Base-by-base conservation (phyloP, 73 alveolate species). In the Urostyla sp. region DNA sequence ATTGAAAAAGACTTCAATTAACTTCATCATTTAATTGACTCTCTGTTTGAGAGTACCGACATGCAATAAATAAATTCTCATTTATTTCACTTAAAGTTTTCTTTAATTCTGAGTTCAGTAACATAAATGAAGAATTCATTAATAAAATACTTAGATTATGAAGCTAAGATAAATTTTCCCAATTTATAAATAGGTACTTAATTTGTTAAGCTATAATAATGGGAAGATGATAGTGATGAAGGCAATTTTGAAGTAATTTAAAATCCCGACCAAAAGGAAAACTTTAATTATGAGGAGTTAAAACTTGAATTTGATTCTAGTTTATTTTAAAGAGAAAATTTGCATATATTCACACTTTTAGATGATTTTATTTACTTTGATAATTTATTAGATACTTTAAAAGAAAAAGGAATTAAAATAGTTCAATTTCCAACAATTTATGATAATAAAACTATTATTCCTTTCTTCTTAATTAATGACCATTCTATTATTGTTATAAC, bases 41-140 rank as follows among this genome's bases (percentile, higher is more conserved):
- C 20, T 16, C 3, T 73, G 2, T 73, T 73, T 52, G 75, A 73
- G 60, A 73, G 40, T 36, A 15, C 50, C n/a, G 15, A 49, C 13
- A 1, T 30, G 18, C 43, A 52, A 35, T 3, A 23, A 4, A 27
- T 52, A n/a, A 73, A 73, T 51, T 73, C 85, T 1, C 30, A 73
- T 32, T 0, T 77, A 37, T 77, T 59, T 49, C 88, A 77, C 48
- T 20, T 77, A 0, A 77, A 59, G 52, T 43, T 77, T 21, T 13
- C 72, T 0, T 4, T 77, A 18, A 10, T 59, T 1, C 28, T 77
- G 21, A 58, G 80, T 32, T 23, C 54, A 0, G 20, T 77, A 0
- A 54, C 48, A 1, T 30, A 77, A 57, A 77, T 77, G 88, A 77
- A 77, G 73, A 77, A 59, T 44, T 21, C 80, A 24, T 46, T 77